Evolutionary conservation across 2,329 filamentous ascomycete species (phyloP), one percentile per base, ranked within the genome.

Genomic region (Aspergillus aculeatus): DNA sequence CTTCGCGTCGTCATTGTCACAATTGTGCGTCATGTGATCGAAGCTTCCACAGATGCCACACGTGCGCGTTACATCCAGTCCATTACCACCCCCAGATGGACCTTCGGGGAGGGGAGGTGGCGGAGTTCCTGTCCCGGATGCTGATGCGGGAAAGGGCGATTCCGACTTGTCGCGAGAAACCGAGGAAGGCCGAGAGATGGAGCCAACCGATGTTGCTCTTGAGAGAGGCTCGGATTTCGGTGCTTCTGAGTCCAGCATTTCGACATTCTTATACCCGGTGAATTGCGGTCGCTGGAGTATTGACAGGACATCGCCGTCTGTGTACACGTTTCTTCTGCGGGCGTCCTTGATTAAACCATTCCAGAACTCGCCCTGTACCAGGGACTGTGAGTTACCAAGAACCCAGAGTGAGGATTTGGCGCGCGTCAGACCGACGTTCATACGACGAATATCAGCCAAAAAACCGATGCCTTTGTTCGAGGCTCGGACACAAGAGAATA

Each of bases 401-500:
- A 99, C 94, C 91, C 94, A 99, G 10, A 99, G 83, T 35, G 94
- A 97, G 10, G 91, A 96, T 76, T 96, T 97, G 5, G 95, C 96
- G 81, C 95, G 89, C 23, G 95, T 99, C 61, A 99, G 82, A 79
- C 95, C 95, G 70, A 99, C 95, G 76, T 99, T 99, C 96, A 99
- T 98, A 83, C 95, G 94, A 60, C 95, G 88, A 71, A 99, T 96
- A 74, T 99, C 95, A 57, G 91, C 90, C 84, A 99, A 89, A 86
- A 99, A 99, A 83, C 95, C 95, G 71, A 99, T 96, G 69, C 94
- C 92, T 7, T 89, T 90, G n/a, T 91, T 86, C 31, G 90, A 94
- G 23, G 95, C 94, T 79, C 95, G 89, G 62, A 99, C 95, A 75
- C 96, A 99, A 47, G 95, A 98, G 80, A 99, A 99, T 64, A 99